Evolutionary conservation across 768 basidiomycete genomes (phyloP).

Genomic region (Cystofilobasidium macerans): DNA sequence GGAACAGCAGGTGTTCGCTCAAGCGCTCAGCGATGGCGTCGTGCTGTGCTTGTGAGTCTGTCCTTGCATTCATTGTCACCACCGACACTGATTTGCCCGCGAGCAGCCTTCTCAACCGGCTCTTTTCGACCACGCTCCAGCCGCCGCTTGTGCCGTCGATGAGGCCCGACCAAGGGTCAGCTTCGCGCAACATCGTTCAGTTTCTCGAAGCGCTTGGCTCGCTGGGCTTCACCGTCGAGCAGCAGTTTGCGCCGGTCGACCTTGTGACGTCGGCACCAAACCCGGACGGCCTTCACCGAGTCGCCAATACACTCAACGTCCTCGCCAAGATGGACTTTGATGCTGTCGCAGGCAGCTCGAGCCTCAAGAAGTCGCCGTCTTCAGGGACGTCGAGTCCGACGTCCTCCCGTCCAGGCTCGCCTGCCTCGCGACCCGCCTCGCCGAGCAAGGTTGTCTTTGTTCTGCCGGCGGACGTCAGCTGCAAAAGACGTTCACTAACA

Average conservation of each 20-base stretch:
- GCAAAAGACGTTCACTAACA: not conserved
- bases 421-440: not conserved
- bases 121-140: constrained; percentile 16
- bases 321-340: constrained; percentile 9
- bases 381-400: not conserved
- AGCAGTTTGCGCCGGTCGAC: constrained; percentile 15
- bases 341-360: not conserved
- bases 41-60: constrained; percentile 23
- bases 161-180: not conserved
- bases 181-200: not conserved
- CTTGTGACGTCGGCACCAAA: not conserved
- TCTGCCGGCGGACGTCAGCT: not conserved
- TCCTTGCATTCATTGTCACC: not conserved
- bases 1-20: constrained; percentile 8
- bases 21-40: constrained; percentile 12
- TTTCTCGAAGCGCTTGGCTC: constrained; percentile 10
- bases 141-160: constrained; percentile 10
- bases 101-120: constrained; percentile 16
- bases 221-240: not conserved
- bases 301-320: constrained; percentile 17
- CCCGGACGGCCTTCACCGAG: constrained; percentile 10
- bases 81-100: not conserved
- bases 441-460: not conserved
- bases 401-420: not conserved
- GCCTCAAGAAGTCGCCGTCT: not conserved